These are phyloP conservation scores for Dendrobium chrysotoxum DNA, from an alignment of 106 monocot genomes.

Conservation along the genomic window DNA sequence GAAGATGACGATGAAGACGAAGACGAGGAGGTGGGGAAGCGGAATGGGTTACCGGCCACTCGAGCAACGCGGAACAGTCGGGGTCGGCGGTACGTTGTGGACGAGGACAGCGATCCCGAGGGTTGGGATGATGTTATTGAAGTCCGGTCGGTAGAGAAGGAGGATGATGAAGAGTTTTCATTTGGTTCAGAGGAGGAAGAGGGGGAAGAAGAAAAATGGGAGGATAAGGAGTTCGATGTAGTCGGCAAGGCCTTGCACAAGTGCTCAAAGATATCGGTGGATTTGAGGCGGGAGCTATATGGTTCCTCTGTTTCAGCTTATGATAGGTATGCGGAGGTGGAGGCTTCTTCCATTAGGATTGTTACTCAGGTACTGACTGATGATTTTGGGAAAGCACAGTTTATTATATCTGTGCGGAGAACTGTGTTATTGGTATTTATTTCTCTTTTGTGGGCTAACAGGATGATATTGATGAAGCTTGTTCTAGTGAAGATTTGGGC, in stretches of 20 bases:
- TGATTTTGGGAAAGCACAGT: neutral
- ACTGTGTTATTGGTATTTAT: neutral
- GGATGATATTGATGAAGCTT: conserved; percentile 76
- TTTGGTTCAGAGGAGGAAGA: conserved; percentile 16
- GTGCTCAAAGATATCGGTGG: conserved; percentile 68
- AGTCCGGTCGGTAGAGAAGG: conserved; percentile 23
- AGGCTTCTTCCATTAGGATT: conserved; percentile 57
- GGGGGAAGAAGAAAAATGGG: conserved; percentile 4
- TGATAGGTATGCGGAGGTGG: conserved; percentile 80
- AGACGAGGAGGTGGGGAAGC: conserved; percentile 5
- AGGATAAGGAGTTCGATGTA: conserved; percentile 48
- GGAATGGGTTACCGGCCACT: neutral
- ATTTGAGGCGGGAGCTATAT: conserved; percentile 63
- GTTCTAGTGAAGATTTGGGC: conserved; percentile 39
- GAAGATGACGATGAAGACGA: conserved; percentile 57
- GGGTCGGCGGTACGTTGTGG: conserved; percentile 18
- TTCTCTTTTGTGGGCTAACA: conserved; percentile 14
- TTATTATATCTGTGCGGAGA: neutral
- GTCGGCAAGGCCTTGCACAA: conserved; percentile 80
- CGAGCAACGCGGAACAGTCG: neutral
- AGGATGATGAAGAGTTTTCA: conserved; percentile 30
- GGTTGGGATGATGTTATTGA: conserved; percentile 18
- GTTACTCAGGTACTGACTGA: conserved; percentile 66
- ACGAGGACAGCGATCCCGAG: conserved; percentile 26
- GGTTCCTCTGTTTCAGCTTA: conserved; percentile 46